Base-by-base conservation (phyloP, 257 asterid genomes). In the Gardenia jasminoides region DNA sequence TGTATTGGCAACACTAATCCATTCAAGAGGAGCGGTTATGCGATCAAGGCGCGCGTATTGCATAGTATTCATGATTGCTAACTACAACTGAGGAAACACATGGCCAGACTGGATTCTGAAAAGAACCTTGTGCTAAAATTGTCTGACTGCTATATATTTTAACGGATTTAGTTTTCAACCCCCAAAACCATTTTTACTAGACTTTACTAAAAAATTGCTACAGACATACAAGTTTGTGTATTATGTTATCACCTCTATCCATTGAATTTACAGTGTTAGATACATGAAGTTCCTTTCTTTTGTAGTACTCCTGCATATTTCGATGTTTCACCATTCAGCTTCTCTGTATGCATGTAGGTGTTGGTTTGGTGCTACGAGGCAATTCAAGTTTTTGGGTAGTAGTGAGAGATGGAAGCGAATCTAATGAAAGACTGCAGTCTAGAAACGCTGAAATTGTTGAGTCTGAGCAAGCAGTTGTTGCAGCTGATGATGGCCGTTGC, bases 401-500 rank as follows among this genome's bases (percentile, higher is more conserved):
- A 1, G 78, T 26, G 70, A 67, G 17, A 70, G 62, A 17, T 70
- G 84, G 54, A 50, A 72, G 56, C 28, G 73, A 76, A 59, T 54
- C 71, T 13, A 83, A 73, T 28, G 81, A 43, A 26, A 72, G 77
- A 66, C 62, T 74, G 6, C 70, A 75, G 22, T 41, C 31, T 33
- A 65, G 68, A 41, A 82, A 88, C 67, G 73, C 83, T 72, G 91
- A 80, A 33, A 39, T 89, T 68, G 80, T 91, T 20, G 87, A 86
- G 82, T 92, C 96, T 22, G 67, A 76, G 75, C 54, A 84, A 74
- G 98, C 97, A 17, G 96, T 89, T 41, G 93, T 92, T 75, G 96
- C 98, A 7, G 92, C 98, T 6, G 98, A 93, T 68, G 97, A 93
- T 82, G 92, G 92, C 7, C 92, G 93, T 52, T 93, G 98, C 91